Percentiles rank a stretch among this genome's conserved stretches.
Evolutionary conservation across 345 rosid species (phyloP).

Genomic region (Eutrema japonicum): DNA sequence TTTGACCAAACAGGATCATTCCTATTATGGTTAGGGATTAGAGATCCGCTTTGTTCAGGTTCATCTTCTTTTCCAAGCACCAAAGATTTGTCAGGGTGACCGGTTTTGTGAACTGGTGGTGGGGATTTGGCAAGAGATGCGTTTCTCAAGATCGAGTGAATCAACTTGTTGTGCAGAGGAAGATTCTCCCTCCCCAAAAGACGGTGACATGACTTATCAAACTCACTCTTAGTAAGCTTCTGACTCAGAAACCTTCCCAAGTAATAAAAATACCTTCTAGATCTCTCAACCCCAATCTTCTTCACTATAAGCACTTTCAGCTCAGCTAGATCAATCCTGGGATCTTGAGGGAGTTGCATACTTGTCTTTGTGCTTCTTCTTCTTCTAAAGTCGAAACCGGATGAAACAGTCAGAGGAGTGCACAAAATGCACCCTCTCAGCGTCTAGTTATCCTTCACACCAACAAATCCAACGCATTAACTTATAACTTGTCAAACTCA

Average conservation of each 20-base stretch:
- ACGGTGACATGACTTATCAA: slow-evolving; percentile 74
- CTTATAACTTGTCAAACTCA: slow-evolving; percentile 33
- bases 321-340: slow-evolving; percentile 84
- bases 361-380: slow-evolving; percentile 26
- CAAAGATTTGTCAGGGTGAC: slow-evolving; percentile 54
- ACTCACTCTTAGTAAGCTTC: slow-evolving; percentile 84
- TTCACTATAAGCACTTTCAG: slow-evolving; percentile 73
- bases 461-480: slow-evolving; percentile 39
- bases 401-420: slow-evolving; percentile 40
- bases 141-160: slow-evolving; percentile 78
- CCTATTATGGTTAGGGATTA: slow-evolving; percentile 61
- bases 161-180: slow-evolving; percentile 82
- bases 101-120: slow-evolving; percentile 66
- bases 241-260: slow-evolving; percentile 83
- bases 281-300: slow-evolving; percentile 87
- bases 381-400: background rate
- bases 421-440: slow-evolving; percentile 45
- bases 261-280: slow-evolving; percentile 72
- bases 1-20: slow-evolving; percentile 69
- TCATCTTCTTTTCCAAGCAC: slow-evolving; percentile 55
- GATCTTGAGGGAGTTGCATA: slow-evolving; percentile 82
- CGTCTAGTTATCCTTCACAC: slow-evolving; percentile 45
- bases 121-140: slow-evolving; percentile 71
- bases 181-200: slow-evolving; percentile 90
- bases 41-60: slow-evolving; percentile 51